Evolutionary conservation across 352 stramenopile genomes (phyloP).

Genomic region (Globisporangium takayamanum): DNA sequence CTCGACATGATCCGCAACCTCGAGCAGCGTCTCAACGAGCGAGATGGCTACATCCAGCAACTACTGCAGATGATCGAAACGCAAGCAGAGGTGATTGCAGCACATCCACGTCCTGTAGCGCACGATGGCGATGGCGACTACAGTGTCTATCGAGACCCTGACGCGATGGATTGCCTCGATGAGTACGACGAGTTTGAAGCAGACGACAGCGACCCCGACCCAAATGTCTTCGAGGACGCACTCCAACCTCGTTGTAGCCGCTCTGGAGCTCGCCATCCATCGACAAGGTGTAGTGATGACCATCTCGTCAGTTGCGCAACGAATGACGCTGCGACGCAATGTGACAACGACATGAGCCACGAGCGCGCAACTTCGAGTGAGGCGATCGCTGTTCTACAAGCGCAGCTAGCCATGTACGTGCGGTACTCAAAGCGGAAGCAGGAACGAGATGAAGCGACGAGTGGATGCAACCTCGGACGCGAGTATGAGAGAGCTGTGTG

Average conservation of each 20-base stretch:
- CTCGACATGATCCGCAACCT: not conserved
- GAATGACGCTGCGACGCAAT: too few species aligned
- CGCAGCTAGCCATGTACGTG: slow-evolving; percentile 24
- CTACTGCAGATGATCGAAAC: slow-evolving; percentile 7
- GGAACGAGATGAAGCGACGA: not conserved
- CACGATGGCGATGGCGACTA: not conserved
- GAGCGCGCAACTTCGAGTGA: not conserved
- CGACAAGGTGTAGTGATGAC: not conserved
- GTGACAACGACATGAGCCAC: too few species aligned
- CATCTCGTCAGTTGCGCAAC: not conserved
- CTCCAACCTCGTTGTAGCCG: too few species aligned
- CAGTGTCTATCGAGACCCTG: not conserved
- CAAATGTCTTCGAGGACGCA: not conserved
- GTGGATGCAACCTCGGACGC: not conserved
- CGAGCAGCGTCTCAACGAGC: slow-evolving; percentile 2
- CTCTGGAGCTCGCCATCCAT: not conserved
- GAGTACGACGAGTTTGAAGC: slow-evolving; percentile 10
- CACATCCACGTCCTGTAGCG: not conserved
- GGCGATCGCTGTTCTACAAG: slow-evolving; percentile 5
- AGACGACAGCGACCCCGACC: not conserved
- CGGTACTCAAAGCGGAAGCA: slow-evolving; percentile 11
- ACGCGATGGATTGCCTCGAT: not conserved
- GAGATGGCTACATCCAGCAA: slow-evolving; percentile 5
- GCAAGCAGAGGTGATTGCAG: slow-evolving; percentile 5
- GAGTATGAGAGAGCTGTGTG: too few species aligned